Evolutionary conservation across 2,329 filamentous ascomycete genomes (phyloP).

Genomic region (Exserohilum rostratum): DNA sequence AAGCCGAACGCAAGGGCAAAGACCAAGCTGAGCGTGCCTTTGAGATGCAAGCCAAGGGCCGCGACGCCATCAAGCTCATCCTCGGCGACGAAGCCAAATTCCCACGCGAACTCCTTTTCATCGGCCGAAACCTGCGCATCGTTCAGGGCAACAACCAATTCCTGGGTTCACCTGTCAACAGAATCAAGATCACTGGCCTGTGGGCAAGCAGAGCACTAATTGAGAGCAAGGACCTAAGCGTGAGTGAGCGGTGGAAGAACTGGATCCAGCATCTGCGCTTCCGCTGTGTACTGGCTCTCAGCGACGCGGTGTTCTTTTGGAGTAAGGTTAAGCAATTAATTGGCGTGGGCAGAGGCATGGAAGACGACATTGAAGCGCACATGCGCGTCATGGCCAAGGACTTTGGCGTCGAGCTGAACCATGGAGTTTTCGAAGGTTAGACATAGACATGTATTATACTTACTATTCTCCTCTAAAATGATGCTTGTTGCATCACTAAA

Average conservation of each 20-base stretch:
- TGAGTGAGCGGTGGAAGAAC: constrained; percentile 68
- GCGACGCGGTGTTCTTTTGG: constrained; percentile 83
- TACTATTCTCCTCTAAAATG: neutral
- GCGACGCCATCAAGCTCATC: constrained; percentile 76
- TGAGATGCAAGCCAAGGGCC: constrained; percentile 78
- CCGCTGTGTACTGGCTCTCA: constrained; percentile 73
- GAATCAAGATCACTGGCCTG: constrained; percentile 89
- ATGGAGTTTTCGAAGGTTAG: constrained; percentile 80
- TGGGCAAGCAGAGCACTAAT: constrained; percentile 89
- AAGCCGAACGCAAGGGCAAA: constrained; percentile 58
- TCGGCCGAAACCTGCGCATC: constrained; percentile 88
- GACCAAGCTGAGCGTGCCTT: constrained; percentile 68
- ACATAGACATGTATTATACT: neutral
- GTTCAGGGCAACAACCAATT: constrained; percentile 94
- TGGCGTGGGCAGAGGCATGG: constrained; percentile 82
- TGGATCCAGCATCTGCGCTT: constrained; percentile 83
- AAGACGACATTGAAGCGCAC: constrained; percentile 86
- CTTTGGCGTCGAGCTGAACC: constrained; percentile 88
- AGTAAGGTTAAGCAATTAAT: constrained; percentile 78
- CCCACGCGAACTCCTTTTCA: constrained; percentile 90
- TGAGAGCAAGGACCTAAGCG: constrained; percentile 70
- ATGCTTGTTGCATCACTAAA: neutral
- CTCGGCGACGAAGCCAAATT: constrained; percentile 85
- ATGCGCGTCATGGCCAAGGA: constrained; percentile 90
- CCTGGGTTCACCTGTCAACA: constrained; percentile 84